phyloP scores from a whole-genome alignment of 352 stramenopile species.

The Phytophthora pluvialis region DNA sequence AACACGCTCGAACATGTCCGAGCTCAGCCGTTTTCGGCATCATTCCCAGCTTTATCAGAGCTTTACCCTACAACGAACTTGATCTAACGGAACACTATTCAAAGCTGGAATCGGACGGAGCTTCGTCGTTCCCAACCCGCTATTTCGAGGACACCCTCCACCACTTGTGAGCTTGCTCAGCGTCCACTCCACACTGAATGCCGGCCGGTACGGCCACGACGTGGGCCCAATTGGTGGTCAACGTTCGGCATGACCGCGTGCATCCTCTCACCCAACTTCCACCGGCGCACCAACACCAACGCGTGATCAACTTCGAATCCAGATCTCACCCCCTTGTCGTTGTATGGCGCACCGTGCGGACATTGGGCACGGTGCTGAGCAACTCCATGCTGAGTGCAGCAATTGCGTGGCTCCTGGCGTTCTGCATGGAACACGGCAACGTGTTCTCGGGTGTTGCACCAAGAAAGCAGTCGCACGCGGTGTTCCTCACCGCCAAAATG shows the following conservation, averaged over 20 bases:
- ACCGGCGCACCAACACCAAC: not conserved
- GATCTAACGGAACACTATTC: too few species aligned
- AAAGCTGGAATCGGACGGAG: too few species aligned
- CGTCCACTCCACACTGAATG: constrained; percentile 2
- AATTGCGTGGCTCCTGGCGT: constrained; percentile 25
- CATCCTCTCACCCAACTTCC: constrained; percentile 7
- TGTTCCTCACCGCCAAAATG: constrained; percentile 29
- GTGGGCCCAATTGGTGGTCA: constrained; percentile 21
- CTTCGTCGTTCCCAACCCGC: too few species aligned
- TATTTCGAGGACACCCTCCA: not conserved
- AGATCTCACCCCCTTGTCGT: not conserved
- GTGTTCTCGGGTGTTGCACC: constrained; percentile 1
- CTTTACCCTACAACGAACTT: too few species aligned
- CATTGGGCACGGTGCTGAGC: constrained; percentile 28
- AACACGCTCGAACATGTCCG: too few species aligned
- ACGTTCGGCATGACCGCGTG: constrained; percentile 14
- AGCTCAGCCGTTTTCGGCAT: too few species aligned
- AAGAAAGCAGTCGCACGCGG: constrained; percentile 10
- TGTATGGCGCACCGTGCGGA: constrained; percentile 16
- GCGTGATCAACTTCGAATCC: constrained; percentile 11
- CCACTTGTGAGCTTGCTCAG: not conserved
- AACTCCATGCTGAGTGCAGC: constrained; percentile 28
- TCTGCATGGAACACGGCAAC: constrained; percentile 20
- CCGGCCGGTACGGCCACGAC: not conserved
- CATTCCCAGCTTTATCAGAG: too few species aligned